These are phyloP conservation scores for Russula sp. DNA, from an alignment of 768 basidiomycete species.

Conservation along the genomic window DNA sequence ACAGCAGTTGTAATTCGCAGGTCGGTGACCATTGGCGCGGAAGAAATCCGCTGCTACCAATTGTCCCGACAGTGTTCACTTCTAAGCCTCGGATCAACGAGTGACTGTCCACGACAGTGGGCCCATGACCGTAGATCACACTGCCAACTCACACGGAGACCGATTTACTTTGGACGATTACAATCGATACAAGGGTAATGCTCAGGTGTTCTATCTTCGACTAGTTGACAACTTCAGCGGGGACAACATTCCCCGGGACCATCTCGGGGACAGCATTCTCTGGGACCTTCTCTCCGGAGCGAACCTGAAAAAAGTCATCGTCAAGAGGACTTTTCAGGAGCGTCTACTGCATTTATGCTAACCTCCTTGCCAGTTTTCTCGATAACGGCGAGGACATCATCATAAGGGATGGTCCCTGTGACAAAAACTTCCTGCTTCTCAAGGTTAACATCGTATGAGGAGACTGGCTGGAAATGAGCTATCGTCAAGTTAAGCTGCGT, in stretches of 20 bases:
- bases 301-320: slow-evolving; percentile 14
- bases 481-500: slow-evolving; percentile 5
- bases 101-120: background rate
- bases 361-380: slow-evolving; percentile 94
- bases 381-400: slow-evolving; percentile 66
- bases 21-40: background rate
- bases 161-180: slow-evolving; percentile 7
- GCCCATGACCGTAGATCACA: background rate
- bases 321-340: background rate
- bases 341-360: slow-evolving; percentile 21
- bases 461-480: slow-evolving; percentile 42
- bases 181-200: background rate
- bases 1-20: background rate
- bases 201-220: slow-evolving; percentile 2
- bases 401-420: slow-evolving; percentile 56
- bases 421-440: slow-evolving; percentile 74
- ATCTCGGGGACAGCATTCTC: background rate
- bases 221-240: slow-evolving; percentile 14
- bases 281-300: slow-evolving; percentile 21
- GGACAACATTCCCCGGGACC: background rate
- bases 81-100: background rate
- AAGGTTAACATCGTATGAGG: slow-evolving; percentile 58
- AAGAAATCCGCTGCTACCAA: background rate
- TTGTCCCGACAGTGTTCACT: background rate
- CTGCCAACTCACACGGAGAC: background rate